Percentiles rank a stretch among this genome's conserved stretches.
Evolutionary conservation across 2,329 filamentous ascomycete species (phyloP).

Genomic region (Exutisphaerella laricina): DNA sequence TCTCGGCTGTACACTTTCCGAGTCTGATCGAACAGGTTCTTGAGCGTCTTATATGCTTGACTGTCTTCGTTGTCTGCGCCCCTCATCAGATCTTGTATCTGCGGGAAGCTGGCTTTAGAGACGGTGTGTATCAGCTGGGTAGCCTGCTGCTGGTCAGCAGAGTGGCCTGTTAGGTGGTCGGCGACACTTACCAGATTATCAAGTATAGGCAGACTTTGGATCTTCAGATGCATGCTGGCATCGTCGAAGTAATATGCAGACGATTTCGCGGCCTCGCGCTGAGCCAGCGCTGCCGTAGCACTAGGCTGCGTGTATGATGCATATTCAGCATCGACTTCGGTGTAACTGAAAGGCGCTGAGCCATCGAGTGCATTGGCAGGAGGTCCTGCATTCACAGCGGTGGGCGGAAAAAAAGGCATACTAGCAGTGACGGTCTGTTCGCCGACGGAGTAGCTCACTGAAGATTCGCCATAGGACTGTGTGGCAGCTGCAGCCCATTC

Average conservation of each 20-base stretch:
- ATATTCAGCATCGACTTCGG: conserved; percentile 15
- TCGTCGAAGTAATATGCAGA: conserved; percentile 34
- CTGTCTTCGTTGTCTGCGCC: conserved; percentile 37
- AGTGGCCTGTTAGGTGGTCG: no score
- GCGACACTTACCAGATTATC: conserved; percentile 50
- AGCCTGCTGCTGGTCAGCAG: conserved; percentile 39
- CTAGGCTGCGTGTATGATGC: conserved; percentile 9
- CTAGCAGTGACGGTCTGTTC: conserved; percentile 11
- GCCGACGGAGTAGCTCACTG: conserved; percentile 10
- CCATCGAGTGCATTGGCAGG: conserved; percentile 10
- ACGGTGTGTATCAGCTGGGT: conserved; percentile 55
- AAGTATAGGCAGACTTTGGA: conserved; percentile 56
- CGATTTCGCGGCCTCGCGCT: conserved; percentile 12
- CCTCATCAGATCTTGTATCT: conserved; percentile 53
- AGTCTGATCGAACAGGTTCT: conserved; percentile 58
- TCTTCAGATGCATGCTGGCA: conserved; percentile 46
- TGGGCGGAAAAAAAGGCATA: conserved; percentile 22
- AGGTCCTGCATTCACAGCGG: conserved; percentile 6
- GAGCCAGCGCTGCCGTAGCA: conserved; percentile 8
- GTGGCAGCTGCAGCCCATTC: conserved; percentile 19
- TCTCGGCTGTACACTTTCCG: conserved; percentile 56
- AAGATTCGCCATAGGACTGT: conserved; percentile 7
- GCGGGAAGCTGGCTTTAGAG: conserved; percentile 51
- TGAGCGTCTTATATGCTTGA: conserved; percentile 57
- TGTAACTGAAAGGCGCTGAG: conserved; percentile 10